Evolutionary conservation across 2,329 filamentous ascomycete genomes (phyloP).

Genomic region (Colletotrichum sp.): DNA sequence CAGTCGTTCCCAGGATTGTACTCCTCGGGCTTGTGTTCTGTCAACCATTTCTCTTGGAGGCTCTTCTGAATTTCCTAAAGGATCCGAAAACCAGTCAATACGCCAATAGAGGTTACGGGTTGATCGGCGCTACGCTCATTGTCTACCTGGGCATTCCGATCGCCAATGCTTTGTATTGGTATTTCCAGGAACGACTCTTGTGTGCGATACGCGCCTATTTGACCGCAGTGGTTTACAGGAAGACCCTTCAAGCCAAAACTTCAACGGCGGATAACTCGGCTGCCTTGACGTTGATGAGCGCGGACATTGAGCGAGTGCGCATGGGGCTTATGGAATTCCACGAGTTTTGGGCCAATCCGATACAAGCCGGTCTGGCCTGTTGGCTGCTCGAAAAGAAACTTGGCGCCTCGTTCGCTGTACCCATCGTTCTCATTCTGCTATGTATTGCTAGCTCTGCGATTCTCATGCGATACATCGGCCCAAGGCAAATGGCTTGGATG

Average conservation of each 20-base stretch:
- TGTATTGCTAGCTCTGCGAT: slow-evolving; percentile 4
- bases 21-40: slow-evolving; percentile 36
- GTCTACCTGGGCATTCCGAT: slow-evolving; percentile 46
- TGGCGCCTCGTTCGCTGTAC: background rate
- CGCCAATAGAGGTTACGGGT: slow-evolving; percentile 39
- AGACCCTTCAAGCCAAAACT: slow-evolving; percentile 33
- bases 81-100: slow-evolving; percentile 17
- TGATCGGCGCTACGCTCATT: slow-evolving; percentile 43
- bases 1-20: slow-evolving; percentile 35
- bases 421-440: background rate
- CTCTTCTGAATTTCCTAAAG: slow-evolving; percentile 32
- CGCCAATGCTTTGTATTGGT: slow-evolving; percentile 41
- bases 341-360: slow-evolving; percentile 41
- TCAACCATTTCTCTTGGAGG: slow-evolving; percentile 42
- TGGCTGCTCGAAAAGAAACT: slow-evolving; percentile 49
- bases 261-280: slow-evolving; percentile 39
- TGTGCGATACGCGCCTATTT: slow-evolving; percentile 37
- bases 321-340: slow-evolving; percentile 38
- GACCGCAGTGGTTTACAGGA: slow-evolving; percentile 34
- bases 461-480: slow-evolving; percentile 27
- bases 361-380: slow-evolving; percentile 48
- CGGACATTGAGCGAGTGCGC: slow-evolving; percentile 48
- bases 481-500: slow-evolving; percentile 26
- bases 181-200: slow-evolving; percentile 36
- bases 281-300: slow-evolving; percentile 51